Evolutionary conservation across 805 yeast species (phyloP), one percentile per base, ranked within the genome.

Genomic region (Saccharomyces cerevisiae): DNA sequence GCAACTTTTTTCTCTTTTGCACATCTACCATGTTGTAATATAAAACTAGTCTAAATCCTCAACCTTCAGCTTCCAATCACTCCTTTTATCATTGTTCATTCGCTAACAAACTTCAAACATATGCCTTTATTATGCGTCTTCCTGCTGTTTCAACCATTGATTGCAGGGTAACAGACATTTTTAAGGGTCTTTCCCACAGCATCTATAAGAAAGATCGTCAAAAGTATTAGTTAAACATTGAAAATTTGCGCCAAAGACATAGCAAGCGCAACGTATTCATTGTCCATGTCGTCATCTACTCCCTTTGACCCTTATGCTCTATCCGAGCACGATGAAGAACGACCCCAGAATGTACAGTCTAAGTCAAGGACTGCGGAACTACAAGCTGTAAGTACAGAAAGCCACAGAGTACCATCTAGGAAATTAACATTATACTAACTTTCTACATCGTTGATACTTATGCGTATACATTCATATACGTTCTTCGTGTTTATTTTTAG

Each of bases 231-330:
- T 48, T n/a, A 17, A 46, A 3, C 30, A 27, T 4, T 8, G 11
- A 5, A 2, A 9, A 22, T 46, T 46, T 14, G 31, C 31, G 11
- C 48, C 9, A 9, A 46, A 28, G 11, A 46, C 29, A 17, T 2
- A 27, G 30, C 31, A n/a, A 27, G 21, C 32, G 31, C 48, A 46
- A 46, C 48, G 21, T 27, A 46, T 46, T 21, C 43, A 36, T 8
- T 10, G 13, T 36, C 22, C 24, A 85, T 85, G 91, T 81, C 89
- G 30, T 83, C 89, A 22, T 79, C 87, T 48, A 84, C 81, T 51
- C 94, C 95, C 53, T 87, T 87, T 68, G 95, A 87, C 70, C 94
- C 94, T 65, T 87, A 84, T 66, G 82, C 84, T 60, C 91, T 90
- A 51, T 78, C 83, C 58, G 77, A 79, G 31, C 76, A 78, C 17